Base-by-base conservation (phyloP, 148 eudicot genomes). In the Gaultheria prostrata region DNA sequence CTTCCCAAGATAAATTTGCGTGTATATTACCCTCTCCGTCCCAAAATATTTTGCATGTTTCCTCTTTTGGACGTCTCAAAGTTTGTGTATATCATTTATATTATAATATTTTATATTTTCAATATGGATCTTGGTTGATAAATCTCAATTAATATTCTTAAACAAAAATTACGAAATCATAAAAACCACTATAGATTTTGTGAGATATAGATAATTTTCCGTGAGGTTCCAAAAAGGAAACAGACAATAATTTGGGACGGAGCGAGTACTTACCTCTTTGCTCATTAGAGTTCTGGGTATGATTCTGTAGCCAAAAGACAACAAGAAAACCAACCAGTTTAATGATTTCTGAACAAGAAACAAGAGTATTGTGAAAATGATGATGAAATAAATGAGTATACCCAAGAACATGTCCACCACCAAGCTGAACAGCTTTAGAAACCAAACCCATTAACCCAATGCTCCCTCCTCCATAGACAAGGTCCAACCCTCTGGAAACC, bases 401-500 rank as follows among this genome's bases (percentile, higher is more conserved):
- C 96, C 96, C 96, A 82, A 92, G 84, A 67, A 93, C 96, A 85
- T 93, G 93, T n/a, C 93, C 85, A 11, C 94, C 96, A 28, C 94
- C 94, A 53, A 67, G 80, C 57, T 93, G 89, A 77, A 93, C 96
- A 45, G 88, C 91, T 71, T 90, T 91, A 65, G 96, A 88, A 11
- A 93, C 90, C 88, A 92, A 86, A 56, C 96, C 96, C 96, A 93
- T 93, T 3, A 93, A 82, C 3, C 96, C 96, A 59, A 93, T 84
- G 57, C 96, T 92, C 1, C 94, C 96, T n/a, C 96, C 96, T 45
- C 95, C 95, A 84, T 93, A 93, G 14, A 93, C 95, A 49, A 93
- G 91, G 81, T 88, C 86, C 85, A 93, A 73, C n/a, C 86, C 88
- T 80, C 88, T 90, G 80, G 85, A 77, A 35, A 93, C 93, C 96